A percentile compares a stretch with the other conserved stretches of the same genome.
Evolutionary conservation across 805 yeast species (phyloP).

Genomic region (Scheffersomyces lignosus): DNA sequence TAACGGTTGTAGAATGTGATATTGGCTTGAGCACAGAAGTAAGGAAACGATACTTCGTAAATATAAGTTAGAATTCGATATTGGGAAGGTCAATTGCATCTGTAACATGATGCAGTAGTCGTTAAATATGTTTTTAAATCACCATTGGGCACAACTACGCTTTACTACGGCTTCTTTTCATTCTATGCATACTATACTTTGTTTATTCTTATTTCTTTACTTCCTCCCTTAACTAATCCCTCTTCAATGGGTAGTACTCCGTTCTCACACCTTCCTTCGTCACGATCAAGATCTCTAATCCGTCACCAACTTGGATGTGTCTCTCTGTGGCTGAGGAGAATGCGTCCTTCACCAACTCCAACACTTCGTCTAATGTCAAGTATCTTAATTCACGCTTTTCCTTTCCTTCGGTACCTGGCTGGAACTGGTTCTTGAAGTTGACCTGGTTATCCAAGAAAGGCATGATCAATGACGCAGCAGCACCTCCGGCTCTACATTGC

Average conservation of each 20-base stretch:
- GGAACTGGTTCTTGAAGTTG: constrained; percentile 85
- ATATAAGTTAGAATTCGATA: no score
- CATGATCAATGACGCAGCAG: constrained; percentile 94
- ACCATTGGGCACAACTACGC: no score
- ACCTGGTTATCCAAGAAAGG: constrained; percentile 98
- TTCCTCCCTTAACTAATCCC: no score
- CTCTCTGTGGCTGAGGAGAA: constrained; percentile 96
- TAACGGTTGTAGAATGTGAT: no score
- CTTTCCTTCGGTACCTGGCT: constrained; percentile 72
- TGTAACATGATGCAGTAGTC: no score
- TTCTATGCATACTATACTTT: no score
- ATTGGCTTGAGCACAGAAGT: no score
- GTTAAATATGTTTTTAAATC: no score
- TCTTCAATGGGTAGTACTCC: constrained; percentile 82
- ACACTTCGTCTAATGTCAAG: constrained; percentile 78
- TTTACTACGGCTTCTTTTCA: no score
- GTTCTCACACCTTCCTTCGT: constrained; percentile 90
- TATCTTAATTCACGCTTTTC: constrained; percentile 61
- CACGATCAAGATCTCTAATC: constrained; percentile 83
- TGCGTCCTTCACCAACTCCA: constrained; percentile 87
- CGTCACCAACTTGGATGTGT: constrained; percentile 98
- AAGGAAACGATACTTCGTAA: no score
- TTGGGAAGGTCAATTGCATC: no score
- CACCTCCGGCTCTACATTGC: constrained; percentile 97
- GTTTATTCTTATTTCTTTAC: no score